Base-by-base conservation (phyloP, 2,329 filamentous ascomycete species). In the Aspergillus thermomutatus region DNA sequence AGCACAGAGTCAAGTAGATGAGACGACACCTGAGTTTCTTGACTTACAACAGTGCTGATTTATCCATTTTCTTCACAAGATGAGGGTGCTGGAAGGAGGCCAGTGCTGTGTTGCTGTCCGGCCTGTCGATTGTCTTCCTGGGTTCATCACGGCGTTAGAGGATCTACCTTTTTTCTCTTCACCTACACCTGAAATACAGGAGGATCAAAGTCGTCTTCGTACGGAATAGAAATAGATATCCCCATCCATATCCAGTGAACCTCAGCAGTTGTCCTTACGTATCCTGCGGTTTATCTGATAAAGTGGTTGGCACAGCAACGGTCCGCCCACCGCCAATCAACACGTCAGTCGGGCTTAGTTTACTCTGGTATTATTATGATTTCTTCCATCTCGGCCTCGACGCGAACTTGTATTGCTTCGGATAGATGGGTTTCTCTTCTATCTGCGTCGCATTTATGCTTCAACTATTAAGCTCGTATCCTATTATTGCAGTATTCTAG, bases 241-340 rank as follows among this genome's bases (percentile, higher is more conserved):
- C 31, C 5, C 11, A 25, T 25, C 45, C 11, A 47, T n/a, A 25
- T 21, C n/a, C 45, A 47, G 25, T 21, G 17, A 47, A 47, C 17
- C 14, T 26, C n/a, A 8, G 45, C 45, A 48, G 45, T 37, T 37
- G 31, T 7, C 14, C 14, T 14, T 17, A 37, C 7, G 31, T 7
- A 37, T 8, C 14, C 7, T 6, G 14, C 7, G 3, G 43, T 14
- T 40, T 19, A 37, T 31, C 19, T 45, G 28, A 37, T 31, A 51
- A 25, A 17, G 11, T 46, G 26, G 64, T 66, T 67, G 64, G 60
- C 64, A 61, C 62, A 59, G 64, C 64, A 65, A 65, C 63, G 52
- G 40, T 19, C 50, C 46, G 46, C 43, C 28, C n/a, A 47, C 19
- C 40, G n/a, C 34, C 31, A 34, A 50, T 21, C 53, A 55, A 51